These are phyloP conservation scores for Phoenix dactylifera DNA, from an alignment of 176 grass and related monocot species.

Conservation along the genomic window DNA sequence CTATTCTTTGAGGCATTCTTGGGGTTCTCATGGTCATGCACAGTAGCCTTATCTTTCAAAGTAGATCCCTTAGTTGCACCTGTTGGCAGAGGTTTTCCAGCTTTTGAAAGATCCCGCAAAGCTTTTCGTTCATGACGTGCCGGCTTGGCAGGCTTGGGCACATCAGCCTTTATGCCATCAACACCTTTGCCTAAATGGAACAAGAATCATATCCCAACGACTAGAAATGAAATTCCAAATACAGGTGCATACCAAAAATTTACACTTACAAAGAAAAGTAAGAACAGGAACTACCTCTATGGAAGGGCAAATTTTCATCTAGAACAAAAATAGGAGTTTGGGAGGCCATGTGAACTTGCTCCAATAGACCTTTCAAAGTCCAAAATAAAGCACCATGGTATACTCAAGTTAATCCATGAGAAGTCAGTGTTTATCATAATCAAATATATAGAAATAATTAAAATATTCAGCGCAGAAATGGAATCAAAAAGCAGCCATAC, in stretches of 20 bases:
- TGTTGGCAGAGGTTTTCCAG: not conserved
- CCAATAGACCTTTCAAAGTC: not conserved
- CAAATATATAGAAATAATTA: too few relatives aligned
- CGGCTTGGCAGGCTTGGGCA: not conserved
- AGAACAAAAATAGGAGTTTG: constrained; percentile 4
- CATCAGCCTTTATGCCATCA: not conserved
- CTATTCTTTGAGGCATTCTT: not conserved
- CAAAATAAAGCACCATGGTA: not conserved
- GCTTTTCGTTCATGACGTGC: constrained; percentile 6
- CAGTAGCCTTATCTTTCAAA: constrained; percentile 8
- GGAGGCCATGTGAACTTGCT: constrained; percentile 1
- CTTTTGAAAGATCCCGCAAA: constrained; percentile 18
- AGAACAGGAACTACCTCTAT: constrained; percentile 4
- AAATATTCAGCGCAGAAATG: too few relatives aligned
- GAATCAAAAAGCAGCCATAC: too few relatives aligned
- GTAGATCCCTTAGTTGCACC: not conserved
- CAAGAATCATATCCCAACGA: not conserved
- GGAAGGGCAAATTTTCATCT: constrained; percentile 19
- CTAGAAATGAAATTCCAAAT: not conserved
- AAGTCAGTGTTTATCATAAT: too few relatives aligned
- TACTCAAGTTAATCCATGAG: too few relatives aligned
- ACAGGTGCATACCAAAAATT: not conserved
- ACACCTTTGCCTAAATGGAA: constrained; percentile 7
- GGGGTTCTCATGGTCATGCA: not conserved
- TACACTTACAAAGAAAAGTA: too few relatives aligned